These are phyloP conservation scores for Celoporthe dispersa DNA, from an alignment of 2,329 filamentous ascomycete genomes.

Conservation along the genomic window DNA sequence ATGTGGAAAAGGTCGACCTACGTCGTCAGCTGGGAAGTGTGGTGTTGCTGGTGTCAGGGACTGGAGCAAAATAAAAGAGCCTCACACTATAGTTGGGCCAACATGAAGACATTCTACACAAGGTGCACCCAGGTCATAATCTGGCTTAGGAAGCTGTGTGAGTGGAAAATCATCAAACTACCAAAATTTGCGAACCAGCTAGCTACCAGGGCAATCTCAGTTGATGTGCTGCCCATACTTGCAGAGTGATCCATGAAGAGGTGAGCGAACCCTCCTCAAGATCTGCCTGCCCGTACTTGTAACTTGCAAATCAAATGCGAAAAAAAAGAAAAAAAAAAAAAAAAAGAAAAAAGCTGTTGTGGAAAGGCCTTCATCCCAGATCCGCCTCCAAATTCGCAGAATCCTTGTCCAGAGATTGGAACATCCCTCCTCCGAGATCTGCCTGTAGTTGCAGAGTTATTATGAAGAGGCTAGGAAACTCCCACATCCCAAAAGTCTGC, in stretches of 20 bases:
- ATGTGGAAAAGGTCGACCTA: conserved; percentile 91
- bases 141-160: neutral
- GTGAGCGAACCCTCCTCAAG: too few species aligned
- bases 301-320: neutral
- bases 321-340: neutral
- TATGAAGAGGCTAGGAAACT: too few species aligned
- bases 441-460: neutral
- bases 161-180: neutral
- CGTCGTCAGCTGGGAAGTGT: conserved; percentile 87
- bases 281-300: neutral
- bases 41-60: conserved; percentile 76
- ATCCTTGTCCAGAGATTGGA: too few species aligned
- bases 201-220: neutral
- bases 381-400: neutral
- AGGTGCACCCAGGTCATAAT: neutral
- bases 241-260: too few species aligned
- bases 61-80: conserved; percentile 33
- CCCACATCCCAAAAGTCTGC: too few species aligned
- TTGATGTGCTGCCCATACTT: neutral
- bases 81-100: neutral
- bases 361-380: neutral
- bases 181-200: neutral
- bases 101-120: neutral
- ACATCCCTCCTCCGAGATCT: neutral
- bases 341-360: neutral